phyloP scores from a whole-genome alignment of 129 eudicot genomes.

The Oenanthe sinensis region DNA sequence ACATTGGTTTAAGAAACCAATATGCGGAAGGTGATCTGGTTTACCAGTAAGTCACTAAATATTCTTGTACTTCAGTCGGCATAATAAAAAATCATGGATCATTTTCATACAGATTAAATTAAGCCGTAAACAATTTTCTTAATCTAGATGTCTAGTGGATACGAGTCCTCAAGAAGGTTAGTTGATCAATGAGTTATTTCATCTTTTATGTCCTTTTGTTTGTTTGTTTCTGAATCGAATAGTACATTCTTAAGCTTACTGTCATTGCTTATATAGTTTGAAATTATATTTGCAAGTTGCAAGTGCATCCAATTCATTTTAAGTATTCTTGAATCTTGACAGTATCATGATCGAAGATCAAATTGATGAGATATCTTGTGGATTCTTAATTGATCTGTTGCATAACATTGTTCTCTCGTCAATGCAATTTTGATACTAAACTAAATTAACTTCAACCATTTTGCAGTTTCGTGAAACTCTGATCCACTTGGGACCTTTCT shows the following conservation, averaged over 20 bases:
- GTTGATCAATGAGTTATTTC: neutral
- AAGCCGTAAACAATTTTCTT: neutral
- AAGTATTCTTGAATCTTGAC: neutral
- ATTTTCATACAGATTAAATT: neutral
- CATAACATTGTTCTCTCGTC: neutral
- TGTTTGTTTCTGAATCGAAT: neutral
- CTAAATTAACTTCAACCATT: slow-evolving; percentile 7
- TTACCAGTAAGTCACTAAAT: neutral
- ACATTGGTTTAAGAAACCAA: neutral
- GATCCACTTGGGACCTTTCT: slow-evolving; percentile 85
- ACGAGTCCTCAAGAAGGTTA: neutral
- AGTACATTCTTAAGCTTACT: neutral
- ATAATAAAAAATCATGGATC: too few species aligned
- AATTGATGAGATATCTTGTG: neutral
- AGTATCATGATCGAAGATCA: neutral
- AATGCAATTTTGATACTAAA: neutral
- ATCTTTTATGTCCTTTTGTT: neutral
- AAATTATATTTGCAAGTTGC: neutral
- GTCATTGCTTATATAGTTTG: neutral
- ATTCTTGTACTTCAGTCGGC: neutral
- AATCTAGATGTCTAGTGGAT: neutral
- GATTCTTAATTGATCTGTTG: neutral
- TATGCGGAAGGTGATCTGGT: neutral
- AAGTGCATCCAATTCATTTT: neutral
- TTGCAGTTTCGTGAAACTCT: slow-evolving; percentile 93